Evolutionary conservation across 2,329 filamentous ascomycete species (phyloP).

Genomic region (Xylariaceae sp.): DNA sequence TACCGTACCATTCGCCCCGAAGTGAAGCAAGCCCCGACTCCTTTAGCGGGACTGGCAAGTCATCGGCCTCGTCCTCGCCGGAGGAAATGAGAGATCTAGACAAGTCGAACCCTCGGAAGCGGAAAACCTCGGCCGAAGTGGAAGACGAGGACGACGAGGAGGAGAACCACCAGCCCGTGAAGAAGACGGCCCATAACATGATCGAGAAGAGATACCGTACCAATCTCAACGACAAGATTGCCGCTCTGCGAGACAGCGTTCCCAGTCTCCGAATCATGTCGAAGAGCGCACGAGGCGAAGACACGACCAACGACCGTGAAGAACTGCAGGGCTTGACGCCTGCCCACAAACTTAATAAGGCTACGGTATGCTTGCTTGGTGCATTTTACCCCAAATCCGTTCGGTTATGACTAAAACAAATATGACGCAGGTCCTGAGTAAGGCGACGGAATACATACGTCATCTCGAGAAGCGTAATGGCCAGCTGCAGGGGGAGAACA

Average conservation of each 20-base stretch:
- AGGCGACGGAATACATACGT: conserved; percentile 92
- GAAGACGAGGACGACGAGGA: conserved; percentile 54
- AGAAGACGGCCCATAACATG: conserved; percentile 97
- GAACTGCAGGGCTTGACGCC: conserved; percentile 77
- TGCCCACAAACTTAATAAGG: conserved; percentile 94
- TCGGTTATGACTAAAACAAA: neutral
- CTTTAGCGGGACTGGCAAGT: conserved; percentile 43
- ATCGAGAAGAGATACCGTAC: conserved; percentile 96
- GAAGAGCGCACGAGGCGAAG: conserved; percentile 63
- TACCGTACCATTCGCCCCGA: conserved; percentile 55
- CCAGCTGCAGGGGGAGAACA: conserved; percentile 75
- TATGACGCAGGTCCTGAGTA: conserved; percentile 62
- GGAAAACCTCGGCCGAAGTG: conserved; percentile 61
- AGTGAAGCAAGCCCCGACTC: conserved; percentile 56
- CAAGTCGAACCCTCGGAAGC: conserved; percentile 52
- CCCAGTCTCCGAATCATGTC: conserved; percentile 82
- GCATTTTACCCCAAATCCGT: neutral
- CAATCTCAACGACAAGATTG: conserved; percentile 96
- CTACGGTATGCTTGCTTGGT: conserved; percentile 54
- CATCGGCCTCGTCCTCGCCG: conserved; percentile 57
- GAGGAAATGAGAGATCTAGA: conserved; percentile 43
- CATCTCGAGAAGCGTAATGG: conserved; percentile 90
- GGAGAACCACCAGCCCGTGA: conserved; percentile 53
- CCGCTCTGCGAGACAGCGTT: conserved; percentile 83
- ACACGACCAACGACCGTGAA: conserved; percentile 68